Base-by-base conservation (phyloP, 108 stramenopile species). In the Schizochytrium sp. region DNA sequence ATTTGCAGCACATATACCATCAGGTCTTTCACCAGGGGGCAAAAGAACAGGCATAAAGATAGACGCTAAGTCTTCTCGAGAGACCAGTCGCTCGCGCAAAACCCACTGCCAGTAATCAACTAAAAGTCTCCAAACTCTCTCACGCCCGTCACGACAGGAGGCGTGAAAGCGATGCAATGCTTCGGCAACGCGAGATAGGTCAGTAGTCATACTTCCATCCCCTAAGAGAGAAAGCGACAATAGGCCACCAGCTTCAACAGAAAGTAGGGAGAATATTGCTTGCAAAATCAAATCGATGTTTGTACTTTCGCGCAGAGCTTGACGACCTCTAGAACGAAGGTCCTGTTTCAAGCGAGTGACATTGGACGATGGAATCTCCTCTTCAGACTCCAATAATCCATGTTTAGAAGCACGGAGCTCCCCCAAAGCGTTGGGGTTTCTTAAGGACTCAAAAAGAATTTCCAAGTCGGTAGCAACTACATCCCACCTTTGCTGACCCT, bases 51-150 rank as follows among this genome's bases (percentile, higher is more conserved):
- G 5, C 10, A 83, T 53, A 55, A 83, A 83, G 13, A 55, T 40
- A 17, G 76, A 13, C 5, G 76, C 76, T 8, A 83, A 28, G 50
- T 83, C 76, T 28, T 83, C 76, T 10, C 76, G 76, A 47, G 76
- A 83, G 5, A 83, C 53, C 15, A 83, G 47, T 5, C 53, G 47
- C 28, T 83, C 76, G 10, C 53, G 76, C 19, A 83, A 38, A 28
- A 83, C 50, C 76, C 76, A 83, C 28, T 83, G 76, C 76, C 76
- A 83, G 40, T 83, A 55, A 38, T 83, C 10, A 13, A 83, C 76
- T 10, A 83, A 40, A 12, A 49, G 49, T n/a, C 17, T 5, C 76
- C 76, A 83, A 10, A 83, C 76, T 47, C 2, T n/a, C 50, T 55
- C 76, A 13, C 76, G 76, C 2, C 76, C 53, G 2, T 83, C 76